phyloP scores from a whole-genome alignment of 139 green algal species.

The Diplosphaera chodatii region DNA sequence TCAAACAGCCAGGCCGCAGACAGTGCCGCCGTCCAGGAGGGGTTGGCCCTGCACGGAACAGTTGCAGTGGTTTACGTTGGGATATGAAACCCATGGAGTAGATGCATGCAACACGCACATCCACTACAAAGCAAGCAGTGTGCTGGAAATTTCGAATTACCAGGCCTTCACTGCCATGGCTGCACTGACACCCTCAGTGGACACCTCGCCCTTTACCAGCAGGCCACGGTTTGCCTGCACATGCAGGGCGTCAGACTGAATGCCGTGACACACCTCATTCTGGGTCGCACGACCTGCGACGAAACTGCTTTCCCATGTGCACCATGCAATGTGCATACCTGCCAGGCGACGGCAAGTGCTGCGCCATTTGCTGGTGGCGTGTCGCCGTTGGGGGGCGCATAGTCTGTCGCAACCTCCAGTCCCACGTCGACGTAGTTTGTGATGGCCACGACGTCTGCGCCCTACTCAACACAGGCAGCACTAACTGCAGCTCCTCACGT shows the following conservation, averaged over 20 bases:
- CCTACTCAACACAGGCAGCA: too few species aligned
- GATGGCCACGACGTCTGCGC: constrained; percentile 66
- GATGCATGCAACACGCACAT: too few species aligned
- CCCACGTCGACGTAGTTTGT: constrained; percentile 81
- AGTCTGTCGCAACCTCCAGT: constrained; percentile 34
- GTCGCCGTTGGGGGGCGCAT: background rate
- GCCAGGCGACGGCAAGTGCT: background rate
- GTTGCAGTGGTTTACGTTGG: too few species aligned
- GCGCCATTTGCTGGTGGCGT: background rate
- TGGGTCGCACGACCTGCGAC: too few species aligned
- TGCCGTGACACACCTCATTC: too few species aligned
- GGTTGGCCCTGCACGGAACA: constrained; percentile 31
- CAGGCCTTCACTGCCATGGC: constrained; percentile 48
- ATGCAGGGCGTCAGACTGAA: background rate
- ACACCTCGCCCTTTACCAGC: constrained; percentile 56
- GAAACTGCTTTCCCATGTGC: too few species aligned
- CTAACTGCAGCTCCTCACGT: too few species aligned
- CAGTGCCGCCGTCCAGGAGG: constrained; percentile 34
- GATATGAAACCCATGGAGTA: too few species aligned
- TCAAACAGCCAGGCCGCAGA: constrained; percentile 17
- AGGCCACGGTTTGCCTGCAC: constrained; percentile 75
- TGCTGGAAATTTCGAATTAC: constrained; percentile 23
- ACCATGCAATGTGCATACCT: too few species aligned
- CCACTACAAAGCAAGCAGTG: too few species aligned
- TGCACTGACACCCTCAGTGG: constrained; percentile 25